Evolutionary conservation across 2,329 filamentous ascomycete species (phyloP).

Genomic region (Aspergillus sp.): DNA sequence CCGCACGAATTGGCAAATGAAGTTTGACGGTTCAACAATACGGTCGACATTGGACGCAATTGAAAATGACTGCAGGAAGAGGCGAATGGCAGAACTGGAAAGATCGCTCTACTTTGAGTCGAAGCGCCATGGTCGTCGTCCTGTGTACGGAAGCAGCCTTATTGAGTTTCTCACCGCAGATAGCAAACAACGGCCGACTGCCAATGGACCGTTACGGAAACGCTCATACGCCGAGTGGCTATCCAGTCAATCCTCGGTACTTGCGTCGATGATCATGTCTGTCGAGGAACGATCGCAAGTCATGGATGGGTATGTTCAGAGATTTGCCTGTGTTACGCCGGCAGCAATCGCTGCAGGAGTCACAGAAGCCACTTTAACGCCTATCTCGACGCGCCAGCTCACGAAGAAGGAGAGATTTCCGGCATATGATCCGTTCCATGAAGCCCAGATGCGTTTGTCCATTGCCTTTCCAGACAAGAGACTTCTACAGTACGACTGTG

Average conservation of each 20-base stretch:
- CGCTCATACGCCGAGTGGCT: conserved; percentile 74
- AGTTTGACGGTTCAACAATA: conserved; percentile 68
- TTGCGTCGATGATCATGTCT: conserved; percentile 68
- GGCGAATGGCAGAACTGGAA: conserved; percentile 76
- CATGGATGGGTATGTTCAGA: conserved; percentile 76
- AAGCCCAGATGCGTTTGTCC: conserved; percentile 86
- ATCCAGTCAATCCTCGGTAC: conserved; percentile 65
- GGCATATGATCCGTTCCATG: conserved; percentile 82
- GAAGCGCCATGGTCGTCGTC: conserved; percentile 76
- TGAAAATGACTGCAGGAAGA: conserved; percentile 71
- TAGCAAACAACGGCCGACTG: conserved; percentile 61
- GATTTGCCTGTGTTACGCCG: conserved; percentile 92
- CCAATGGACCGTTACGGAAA: conserved; percentile 64
- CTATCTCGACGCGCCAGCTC: conserved; percentile 58
- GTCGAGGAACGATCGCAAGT: conserved; percentile 72
- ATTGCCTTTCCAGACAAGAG: conserved; percentile 97
- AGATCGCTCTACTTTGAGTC: conserved; percentile 81
- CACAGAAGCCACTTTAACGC: conserved; percentile 68
- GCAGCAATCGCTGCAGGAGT: conserved; percentile 82
- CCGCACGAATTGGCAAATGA: conserved; percentile 58
- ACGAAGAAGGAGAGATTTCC: conserved; percentile 55
- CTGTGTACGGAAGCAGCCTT: conserved; percentile 80
- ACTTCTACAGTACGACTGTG: conserved; percentile 96
- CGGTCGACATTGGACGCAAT: conserved; percentile 73
- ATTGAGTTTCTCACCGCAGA: conserved; percentile 74